phyloP scores from a whole-genome alignment of 192 early-diverging fungal species.

The Piromyces sp. region DNA sequence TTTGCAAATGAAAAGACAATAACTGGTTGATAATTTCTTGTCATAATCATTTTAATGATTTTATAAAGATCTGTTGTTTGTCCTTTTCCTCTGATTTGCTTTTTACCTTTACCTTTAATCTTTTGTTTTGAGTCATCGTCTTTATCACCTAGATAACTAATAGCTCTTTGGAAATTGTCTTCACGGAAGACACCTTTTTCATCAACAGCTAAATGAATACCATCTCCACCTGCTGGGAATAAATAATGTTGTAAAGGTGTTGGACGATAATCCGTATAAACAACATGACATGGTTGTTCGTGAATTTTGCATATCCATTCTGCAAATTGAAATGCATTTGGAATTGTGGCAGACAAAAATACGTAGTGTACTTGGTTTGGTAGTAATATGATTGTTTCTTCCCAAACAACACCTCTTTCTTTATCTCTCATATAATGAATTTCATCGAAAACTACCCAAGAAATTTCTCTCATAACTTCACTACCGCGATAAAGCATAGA shows the following conservation, averaged over 20 bases:
- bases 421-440: constrained; percentile 97
- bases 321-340: constrained; percentile 96
- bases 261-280: constrained; percentile 92
- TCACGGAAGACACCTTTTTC: constrained; percentile 88
- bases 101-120: constrained; percentile 16
- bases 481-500: constrained; percentile 93
- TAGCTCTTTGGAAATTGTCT: constrained; percentile 86
- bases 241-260: constrained; percentile 95
- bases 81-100: constrained; percentile 22
- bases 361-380: constrained; percentile 84
- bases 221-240: constrained; percentile 77
- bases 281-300: constrained; percentile 93
- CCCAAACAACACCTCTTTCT: constrained; percentile 96
- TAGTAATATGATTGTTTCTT: constrained; percentile 90
- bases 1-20: constrained; percentile 95
- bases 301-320: constrained; percentile 95
- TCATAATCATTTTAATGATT: constrained; percentile 88
- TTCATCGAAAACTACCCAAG: constrained; percentile 97
- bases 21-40: constrained; percentile 90
- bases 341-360: constrained; percentile 94
- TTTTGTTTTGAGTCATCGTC: background rate
- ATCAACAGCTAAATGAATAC: constrained; percentile 89
- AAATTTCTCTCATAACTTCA: constrained; percentile 88
- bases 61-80: constrained; percentile 67
- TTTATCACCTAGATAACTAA: constrained; percentile 42